phyloP scores from a whole-genome alignment of 1,139 yeast species.

The Taiozyma sp. region DNA sequence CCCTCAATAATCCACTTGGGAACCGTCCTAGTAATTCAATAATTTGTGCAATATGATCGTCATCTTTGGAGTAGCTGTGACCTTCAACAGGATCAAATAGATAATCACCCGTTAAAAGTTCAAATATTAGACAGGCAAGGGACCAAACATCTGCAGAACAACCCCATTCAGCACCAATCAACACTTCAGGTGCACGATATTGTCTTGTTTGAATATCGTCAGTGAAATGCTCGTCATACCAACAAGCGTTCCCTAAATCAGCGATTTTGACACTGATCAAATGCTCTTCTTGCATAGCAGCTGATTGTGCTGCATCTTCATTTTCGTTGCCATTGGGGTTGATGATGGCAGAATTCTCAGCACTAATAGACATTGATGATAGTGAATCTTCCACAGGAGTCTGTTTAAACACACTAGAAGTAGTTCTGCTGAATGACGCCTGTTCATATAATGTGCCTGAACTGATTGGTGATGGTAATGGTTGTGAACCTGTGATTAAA shows the following conservation, averaged over 20 bases:
- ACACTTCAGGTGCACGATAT: constrained; percentile 66
- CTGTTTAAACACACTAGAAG: background rate
- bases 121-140: constrained; percentile 64
- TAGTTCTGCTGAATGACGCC: constrained; percentile 4
- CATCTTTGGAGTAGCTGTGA: constrained; percentile 53
- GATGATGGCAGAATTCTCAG: constrained; percentile 11
- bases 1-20: constrained; percentile 43
- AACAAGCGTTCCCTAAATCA: constrained; percentile 73
- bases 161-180: constrained; percentile 63
- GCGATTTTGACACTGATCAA: constrained; percentile 56
- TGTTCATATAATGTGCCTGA: constrained; percentile 33
- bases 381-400: constrained; percentile 19
- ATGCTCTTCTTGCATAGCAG: constrained; percentile 14
- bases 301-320: background rate
- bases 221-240: constrained; percentile 60
- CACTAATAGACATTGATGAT: constrained; percentile 25
- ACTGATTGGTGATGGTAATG: constrained; percentile 72
- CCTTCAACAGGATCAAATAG: constrained; percentile 57
- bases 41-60: constrained; percentile 71
- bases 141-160: constrained; percentile 77
- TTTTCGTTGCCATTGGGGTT: constrained; percentile 1
- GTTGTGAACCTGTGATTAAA: constrained; percentile 80
- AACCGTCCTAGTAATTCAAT: constrained; percentile 58
- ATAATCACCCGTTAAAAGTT: constrained; percentile 69
- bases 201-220: constrained; percentile 74